Conservation (phyloP, 768 basidiomycete genomes). For the Tulasnella sp. region DNA sequence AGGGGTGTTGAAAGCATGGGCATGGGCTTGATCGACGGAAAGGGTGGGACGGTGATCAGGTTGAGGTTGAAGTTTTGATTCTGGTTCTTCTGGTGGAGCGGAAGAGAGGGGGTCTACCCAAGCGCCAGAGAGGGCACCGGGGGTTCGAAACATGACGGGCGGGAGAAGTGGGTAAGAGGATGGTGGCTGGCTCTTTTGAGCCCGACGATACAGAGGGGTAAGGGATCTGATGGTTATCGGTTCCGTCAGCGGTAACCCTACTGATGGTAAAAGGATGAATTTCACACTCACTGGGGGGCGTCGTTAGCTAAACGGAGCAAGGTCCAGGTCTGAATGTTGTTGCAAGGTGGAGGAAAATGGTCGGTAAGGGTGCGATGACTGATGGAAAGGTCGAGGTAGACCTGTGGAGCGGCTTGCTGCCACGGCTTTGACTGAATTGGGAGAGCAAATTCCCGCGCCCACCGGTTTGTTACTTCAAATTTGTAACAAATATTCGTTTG, state of each 20-base stretch:
- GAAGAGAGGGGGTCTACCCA: background rate
- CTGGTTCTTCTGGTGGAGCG: background rate
- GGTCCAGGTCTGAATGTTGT: background rate
- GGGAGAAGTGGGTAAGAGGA: background rate
- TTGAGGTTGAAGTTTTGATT: background rate
- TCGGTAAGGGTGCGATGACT: too few species aligned
- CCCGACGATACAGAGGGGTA: background rate
- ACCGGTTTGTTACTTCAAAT: background rate
- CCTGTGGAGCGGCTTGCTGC: too few species aligned
- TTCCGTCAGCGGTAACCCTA: background rate
- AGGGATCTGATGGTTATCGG: constrained; percentile 17
- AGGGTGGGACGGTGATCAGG: background rate
- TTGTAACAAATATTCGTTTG: too few species aligned
- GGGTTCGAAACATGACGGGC: background rate
- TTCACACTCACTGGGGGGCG: background rate
- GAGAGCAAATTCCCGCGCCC: background rate
- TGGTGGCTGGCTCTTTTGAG: background rate
- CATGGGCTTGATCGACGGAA: background rate
- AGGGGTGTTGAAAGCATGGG: constrained; percentile 11
- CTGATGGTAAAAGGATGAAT: background rate
- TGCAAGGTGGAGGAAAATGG: too few species aligned
- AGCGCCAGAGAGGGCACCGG: constrained; percentile 5
- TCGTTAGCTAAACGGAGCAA: background rate
- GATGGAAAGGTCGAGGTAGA: too few species aligned
- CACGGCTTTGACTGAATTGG: background rate